Evolutionary conservation across 2,329 filamentous ascomycete species (phyloP).

Genomic region (Curvularia lunata): DNA sequence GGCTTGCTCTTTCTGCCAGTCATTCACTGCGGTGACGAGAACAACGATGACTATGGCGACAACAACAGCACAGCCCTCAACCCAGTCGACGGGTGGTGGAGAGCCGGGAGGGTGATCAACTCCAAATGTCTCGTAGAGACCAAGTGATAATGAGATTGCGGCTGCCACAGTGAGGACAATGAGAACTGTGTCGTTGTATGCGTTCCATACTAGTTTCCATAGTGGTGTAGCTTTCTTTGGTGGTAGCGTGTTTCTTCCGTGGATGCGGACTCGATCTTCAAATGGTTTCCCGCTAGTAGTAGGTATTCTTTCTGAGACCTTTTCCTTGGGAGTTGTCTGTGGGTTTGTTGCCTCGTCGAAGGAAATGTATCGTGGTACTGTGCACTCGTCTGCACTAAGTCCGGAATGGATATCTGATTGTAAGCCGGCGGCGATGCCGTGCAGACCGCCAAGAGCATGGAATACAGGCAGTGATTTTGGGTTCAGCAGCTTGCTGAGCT

Average conservation of each 20-base stretch:
- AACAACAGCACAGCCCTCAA: slow-evolving; percentile 48
- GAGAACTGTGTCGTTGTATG: slow-evolving; percentile 76
- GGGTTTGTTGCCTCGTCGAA: slow-evolving; percentile 58
- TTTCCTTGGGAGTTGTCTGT: slow-evolving; percentile 32
- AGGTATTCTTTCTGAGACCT: slow-evolving; percentile 21
- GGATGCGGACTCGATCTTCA: slow-evolving; percentile 65
- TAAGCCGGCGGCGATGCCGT: slow-evolving; percentile 60
- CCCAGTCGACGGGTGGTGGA: slow-evolving; percentile 52
- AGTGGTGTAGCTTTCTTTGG: slow-evolving; percentile 68
- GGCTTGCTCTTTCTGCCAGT: slow-evolving; percentile 47
- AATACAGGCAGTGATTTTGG: slow-evolving; percentile 58
- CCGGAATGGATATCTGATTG: slow-evolving; percentile 58
- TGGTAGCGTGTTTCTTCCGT: slow-evolving; percentile 66
- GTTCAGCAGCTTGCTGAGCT: slow-evolving; percentile 62
- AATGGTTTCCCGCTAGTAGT: slow-evolving; percentile 44
- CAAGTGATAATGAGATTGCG: slow-evolving; percentile 70
- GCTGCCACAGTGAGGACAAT: slow-evolving; percentile 73
- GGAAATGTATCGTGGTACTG: slow-evolving; percentile 54
- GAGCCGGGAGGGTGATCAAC: slow-evolving; percentile 51
- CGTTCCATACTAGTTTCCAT: slow-evolving; percentile 68
- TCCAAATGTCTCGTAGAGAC: slow-evolving; percentile 70
- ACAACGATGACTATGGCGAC: slow-evolving; percentile 49
- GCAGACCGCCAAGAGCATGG: slow-evolving; percentile 60
- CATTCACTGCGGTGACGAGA: slow-evolving; percentile 47
- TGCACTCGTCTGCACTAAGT: slow-evolving; percentile 59